Evolutionary conservation across 2,329 filamentous ascomycete species (phyloP), one percentile per base, ranked within the genome.

Genomic region (Aspergillus sergii): DNA sequence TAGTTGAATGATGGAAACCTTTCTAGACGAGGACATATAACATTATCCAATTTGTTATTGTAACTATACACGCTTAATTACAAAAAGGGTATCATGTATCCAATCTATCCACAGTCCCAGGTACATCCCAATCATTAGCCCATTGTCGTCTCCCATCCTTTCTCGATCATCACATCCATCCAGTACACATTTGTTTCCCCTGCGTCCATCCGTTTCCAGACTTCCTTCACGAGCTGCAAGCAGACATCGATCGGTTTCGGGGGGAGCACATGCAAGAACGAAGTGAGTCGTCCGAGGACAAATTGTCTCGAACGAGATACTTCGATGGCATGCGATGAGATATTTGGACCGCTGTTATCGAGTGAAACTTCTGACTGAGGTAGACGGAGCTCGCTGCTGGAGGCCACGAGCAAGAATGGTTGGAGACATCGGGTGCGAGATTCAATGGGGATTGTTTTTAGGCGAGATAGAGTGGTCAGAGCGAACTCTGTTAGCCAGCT

Each of bases 161-260:
- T 84, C 71, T 86, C 83, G 66, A 84, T 82, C 81, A 85, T 84
- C 7, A 86, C 79, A 69, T 86, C 83, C 68, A 86, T 79, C 84
- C 84, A 86, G 70, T 85, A 86, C 4, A 79, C 76, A 32, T 82
- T 76, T 8, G 60, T 16, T 16, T 79, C 75, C 0, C 82, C 82
- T 2, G 76, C 76, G 70, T 87, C 84, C 68, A 84, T 78, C 59
- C 81, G 75, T 53, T 76, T 74, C 85, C 85, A 86, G 0, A 84
- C 83, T 71, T 85, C 83, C 61, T 80, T 79, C 39, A 86, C 81
- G 12, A 86, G 73, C 45, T 81, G 76, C 16, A 85, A 72, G 69
- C 84, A 83, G 32, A 81, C 79, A 62, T 79, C 71, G 53, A 86
- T 78, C 21, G 84, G 84, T 62, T 85, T 84, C 28, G 83, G 82